Percentiles rank a stretch among this genome's conserved stretches.
Conservation (phyloP, 2,329 filamentous ascomycete species). For the Leptographium galeiforme region DNA sequence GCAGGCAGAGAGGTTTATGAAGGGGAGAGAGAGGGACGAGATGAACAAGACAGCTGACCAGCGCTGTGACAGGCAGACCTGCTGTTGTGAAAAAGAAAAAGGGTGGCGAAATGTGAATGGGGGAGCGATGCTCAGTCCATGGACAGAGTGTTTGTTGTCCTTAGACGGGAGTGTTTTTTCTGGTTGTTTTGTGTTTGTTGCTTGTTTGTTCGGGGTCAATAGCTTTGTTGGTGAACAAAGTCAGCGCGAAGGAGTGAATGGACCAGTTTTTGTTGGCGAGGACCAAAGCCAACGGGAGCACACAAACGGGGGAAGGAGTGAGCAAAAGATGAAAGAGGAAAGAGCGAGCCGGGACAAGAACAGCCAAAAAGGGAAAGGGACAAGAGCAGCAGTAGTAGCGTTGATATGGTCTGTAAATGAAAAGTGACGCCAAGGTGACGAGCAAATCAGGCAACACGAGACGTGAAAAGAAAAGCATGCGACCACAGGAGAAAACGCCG, state of each 20-base stretch:
- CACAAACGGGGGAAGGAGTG: no score
- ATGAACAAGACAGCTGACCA: background rate
- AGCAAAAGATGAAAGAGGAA: background rate
- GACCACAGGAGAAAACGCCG: no score
- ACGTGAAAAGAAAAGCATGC: background rate
- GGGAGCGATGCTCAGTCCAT: background rate
- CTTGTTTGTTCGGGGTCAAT: background rate
- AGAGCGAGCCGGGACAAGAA: background rate
- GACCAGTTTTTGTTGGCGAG: no score
- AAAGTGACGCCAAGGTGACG: background rate
- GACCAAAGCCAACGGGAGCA: no score
- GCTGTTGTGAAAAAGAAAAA: background rate
- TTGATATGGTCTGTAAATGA: background rate
- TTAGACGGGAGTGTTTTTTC: background rate
- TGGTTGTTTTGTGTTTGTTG: background rate
- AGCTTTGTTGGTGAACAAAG: background rate
- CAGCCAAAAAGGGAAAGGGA: background rate
- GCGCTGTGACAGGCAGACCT: conserved; percentile 1
- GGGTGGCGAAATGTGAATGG: background rate
- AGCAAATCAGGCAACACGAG: background rate
- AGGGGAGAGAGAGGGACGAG: background rate
- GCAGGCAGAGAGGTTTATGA: background rate
- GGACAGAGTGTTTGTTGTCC: background rate
- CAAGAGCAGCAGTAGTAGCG: background rate
- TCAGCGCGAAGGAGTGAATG: no score